These are phyloP conservation scores for Backusella westeae DNA, from an alignment of 192 early-diverging fungal genomes.

Conservation along the genomic window DNA sequence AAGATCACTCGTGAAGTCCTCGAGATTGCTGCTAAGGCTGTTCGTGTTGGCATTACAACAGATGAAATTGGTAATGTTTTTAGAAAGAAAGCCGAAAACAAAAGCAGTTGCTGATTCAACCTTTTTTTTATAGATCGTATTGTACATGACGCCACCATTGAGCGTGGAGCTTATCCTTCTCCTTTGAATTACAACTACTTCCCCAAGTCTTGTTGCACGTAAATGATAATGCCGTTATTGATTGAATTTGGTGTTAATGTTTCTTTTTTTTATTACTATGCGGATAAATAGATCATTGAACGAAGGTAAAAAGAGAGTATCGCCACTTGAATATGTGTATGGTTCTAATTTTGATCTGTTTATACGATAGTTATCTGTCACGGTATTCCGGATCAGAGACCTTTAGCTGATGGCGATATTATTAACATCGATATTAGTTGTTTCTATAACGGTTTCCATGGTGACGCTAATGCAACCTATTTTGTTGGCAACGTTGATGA, in stretches of 20 bases:
- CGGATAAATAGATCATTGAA: slow-evolving; percentile 39
- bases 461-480: slow-evolving; percentile 94
- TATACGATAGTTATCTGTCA: slow-evolving; percentile 95
- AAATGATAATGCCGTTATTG: slow-evolving; percentile 19
- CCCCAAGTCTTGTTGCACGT: slow-evolving; percentile 94
- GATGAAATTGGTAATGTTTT: slow-evolving; percentile 74
- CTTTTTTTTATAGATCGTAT: slow-evolving; percentile 61
- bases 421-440: slow-evolving; percentile 91
- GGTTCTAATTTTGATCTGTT: slow-evolving; percentile 84
- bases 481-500: slow-evolving; percentile 88
- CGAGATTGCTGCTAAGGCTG: slow-evolving; percentile 77
- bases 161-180: slow-evolving; percentile 91
- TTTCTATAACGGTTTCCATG: slow-evolving; percentile 91
- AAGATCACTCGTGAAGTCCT: slow-evolving; percentile 86
- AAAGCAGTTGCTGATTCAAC: background rate
- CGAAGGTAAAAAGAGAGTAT: slow-evolving; percentile 92
- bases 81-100: background rate
- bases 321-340: slow-evolving; percentile 92
- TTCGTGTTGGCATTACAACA: slow-evolving; percentile 84
- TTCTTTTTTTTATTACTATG: background rate
- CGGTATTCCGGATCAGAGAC: slow-evolving; percentile 94
- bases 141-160: slow-evolving; percentile 93
- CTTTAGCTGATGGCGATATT: slow-evolving; percentile 93
- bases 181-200: slow-evolving; percentile 96
- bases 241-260: background rate